phyloP scores from a whole-genome alignment of 2,329 filamentous ascomycete species.

The Ophiognomonia clavigignenti-juglandacearum region DNA sequence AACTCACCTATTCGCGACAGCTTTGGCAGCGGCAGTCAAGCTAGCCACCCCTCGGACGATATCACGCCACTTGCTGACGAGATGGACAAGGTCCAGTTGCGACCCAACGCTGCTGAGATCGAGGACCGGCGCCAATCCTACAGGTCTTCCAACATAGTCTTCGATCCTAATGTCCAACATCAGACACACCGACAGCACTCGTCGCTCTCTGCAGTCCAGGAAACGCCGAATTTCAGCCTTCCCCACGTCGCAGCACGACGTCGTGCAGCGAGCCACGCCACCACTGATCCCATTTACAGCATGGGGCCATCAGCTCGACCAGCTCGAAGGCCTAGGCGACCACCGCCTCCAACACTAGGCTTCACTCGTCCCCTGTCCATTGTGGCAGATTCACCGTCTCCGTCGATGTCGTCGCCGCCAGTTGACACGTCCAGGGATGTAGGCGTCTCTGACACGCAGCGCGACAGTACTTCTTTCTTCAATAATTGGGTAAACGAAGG shows the following conservation, averaged over 20 bases:
- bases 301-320: no score
- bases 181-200: constrained; percentile 8
- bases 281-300: constrained; percentile 1
- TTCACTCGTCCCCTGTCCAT: constrained; percentile 49
- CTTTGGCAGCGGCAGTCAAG: constrained; percentile 37
- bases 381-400: constrained; percentile 44
- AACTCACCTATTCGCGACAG: constrained; percentile 51
- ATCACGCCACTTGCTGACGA: constrained; percentile 15
- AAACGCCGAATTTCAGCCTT: constrained; percentile 50
- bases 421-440: constrained; percentile 7
- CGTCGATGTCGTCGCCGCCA: constrained; percentile 12
- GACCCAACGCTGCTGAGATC: constrained; percentile 51
- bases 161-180: constrained; percentile 30
- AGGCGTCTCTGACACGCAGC: constrained; percentile 4
- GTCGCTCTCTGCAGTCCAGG: constrained; percentile 17
- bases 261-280: constrained; percentile 16
- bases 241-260: constrained; percentile 33
- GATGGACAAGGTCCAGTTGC: constrained; percentile 33
- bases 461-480: constrained; percentile 20
- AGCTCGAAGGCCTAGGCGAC: constrained; percentile 23
- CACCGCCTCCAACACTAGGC: constrained; percentile 41
- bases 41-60: constrained; percentile 23
- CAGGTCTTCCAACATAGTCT: constrained; percentile 39
- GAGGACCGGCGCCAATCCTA: constrained; percentile 47
- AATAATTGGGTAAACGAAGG: constrained; percentile 16